Conservation (phyloP, 768 basidiomycete genomes). For the Phaeotremella skinneri region DNA sequence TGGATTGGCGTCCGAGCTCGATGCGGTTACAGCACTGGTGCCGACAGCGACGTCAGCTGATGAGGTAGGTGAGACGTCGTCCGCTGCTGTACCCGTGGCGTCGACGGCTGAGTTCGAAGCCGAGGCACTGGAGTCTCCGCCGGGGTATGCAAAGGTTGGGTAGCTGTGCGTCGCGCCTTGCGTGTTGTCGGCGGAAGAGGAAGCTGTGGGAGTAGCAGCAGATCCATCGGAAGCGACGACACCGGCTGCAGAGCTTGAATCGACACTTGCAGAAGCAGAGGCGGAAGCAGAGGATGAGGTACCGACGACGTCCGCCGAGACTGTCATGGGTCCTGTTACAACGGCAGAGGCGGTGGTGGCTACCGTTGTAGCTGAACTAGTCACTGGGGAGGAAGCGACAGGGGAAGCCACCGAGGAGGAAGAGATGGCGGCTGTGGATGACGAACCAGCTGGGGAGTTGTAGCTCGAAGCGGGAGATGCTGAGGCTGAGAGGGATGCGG, state of each 20-base stretch:
- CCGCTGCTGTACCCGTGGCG: too few species aligned
- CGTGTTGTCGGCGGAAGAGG: neutral
- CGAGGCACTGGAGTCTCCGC: neutral
- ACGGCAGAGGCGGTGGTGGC: conserved; percentile 8
- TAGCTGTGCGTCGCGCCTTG: neutral
- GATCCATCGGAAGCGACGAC: neutral
- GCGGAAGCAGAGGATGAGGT: conserved; percentile 5
- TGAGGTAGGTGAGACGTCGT: neutral
- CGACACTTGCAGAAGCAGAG: conserved; percentile 4
- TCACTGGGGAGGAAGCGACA: conserved; percentile 7
- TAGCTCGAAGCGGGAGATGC: conserved; percentile 2
- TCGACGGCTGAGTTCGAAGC: too few species aligned
- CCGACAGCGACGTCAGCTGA: neutral
- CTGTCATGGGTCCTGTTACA: neutral
- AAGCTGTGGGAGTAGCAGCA: neutral
- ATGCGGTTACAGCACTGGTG: neutral
- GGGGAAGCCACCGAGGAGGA: neutral
- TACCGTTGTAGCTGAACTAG: conserved; percentile 8
- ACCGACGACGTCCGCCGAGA: neutral
- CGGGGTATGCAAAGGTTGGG: neutral
- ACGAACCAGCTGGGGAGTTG: neutral
- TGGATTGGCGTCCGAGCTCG: neutral
- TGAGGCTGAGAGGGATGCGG: conserved; percentile 7
- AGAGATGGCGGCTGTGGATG: neutral
- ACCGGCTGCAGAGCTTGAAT: neutral